Base-by-base conservation (phyloP, 2,329 filamentous ascomycete species). In the Pseudonectria foliicola region DNA sequence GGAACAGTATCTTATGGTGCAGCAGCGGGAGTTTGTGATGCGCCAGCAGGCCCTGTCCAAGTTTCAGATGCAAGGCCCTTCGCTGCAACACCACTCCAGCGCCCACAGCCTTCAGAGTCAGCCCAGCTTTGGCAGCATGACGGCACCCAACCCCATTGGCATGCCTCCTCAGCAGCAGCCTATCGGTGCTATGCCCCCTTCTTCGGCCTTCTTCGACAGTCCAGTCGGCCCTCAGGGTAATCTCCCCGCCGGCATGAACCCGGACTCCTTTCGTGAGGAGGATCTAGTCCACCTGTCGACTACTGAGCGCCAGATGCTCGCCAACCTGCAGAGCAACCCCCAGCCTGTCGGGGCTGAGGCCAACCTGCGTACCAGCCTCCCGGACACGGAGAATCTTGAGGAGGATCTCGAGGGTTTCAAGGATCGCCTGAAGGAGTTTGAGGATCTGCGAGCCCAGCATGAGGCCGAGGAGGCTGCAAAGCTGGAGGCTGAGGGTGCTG, bases 21-120 rank as follows among this genome's bases (percentile, higher is more conserved):
- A 92, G 27, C 92, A 98, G 60, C 87, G 95, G 48, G 92, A 98
- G 57, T 86, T 87, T 48, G 75, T 95, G 36, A 84, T 88, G 44
- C 85, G 88, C 44, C 88, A 94, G 54, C 88, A 94, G 53, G 73
- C 76, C 6, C 79, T 88, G 39, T 71, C 80, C 33, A 82, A 89
- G 56, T 82, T 85, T 56, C 81, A 80, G 36, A 71, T 83, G 50
- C 75, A 49, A 16, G 55, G 50, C 4, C 54, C 57, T 35, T 55
- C 66, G 39, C 72, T 96, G 7, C 88, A 96, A 52, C 92, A 96
- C 55, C 89, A 96, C 55, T 89, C 87, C 1, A 96, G 90, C 55
- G 86, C 87, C 7, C 90, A 96, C 49, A 96, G 90, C 55, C 73
- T 98, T 39, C 92, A 98, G 55, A 95, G 88, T 56, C 92, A 98